Base-by-base conservation (phyloP, 2,329 filamentous ascomycete genomes). In the Fusarium keratoplasticum region DNA sequence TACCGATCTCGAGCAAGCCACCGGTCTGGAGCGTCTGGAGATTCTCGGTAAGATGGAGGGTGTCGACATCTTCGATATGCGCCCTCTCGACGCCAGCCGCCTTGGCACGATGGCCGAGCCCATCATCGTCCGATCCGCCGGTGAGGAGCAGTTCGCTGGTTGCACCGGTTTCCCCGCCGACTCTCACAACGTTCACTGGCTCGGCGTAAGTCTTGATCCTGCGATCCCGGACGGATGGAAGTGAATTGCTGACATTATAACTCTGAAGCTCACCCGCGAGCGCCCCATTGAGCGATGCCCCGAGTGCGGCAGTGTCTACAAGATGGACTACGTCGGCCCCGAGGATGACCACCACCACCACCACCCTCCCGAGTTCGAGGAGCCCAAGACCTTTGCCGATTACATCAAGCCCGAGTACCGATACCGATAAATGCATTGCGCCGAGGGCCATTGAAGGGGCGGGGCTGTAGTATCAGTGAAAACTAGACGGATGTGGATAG, bases 41-140 rank as follows among this genome's bases (percentile, higher is more conserved):
- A 96, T 99, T 82, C 89, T 99, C 84, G 96, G 96, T 87, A 99
- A 99, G 92, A 98, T 98, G 93, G 95, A 98, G 89, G 95, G 96
- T 77, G 88, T 98, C 80, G 96, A 99, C 83, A 89, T 98, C 83
- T 99, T 99, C 88, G 95, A 99, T 87, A 98, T 98, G 96, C 93
- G 91, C 86, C 96, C 96, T 74, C 91, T 99, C 80, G 96, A 98
- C 84, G 89, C 96, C 75, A 96, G 93, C 84, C 92, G 96, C 82
- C 90, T 90, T 85, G 96, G 96, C 94, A 98, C 96, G 70, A 84
- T 98, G 81, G 90, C 97, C 76, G 88, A 98, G 87, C 96, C 96
- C 79, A 97, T 99, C 83, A 82, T 93, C 66, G 95, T 99, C 84
- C 93, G 93, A 86, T 95, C 95, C 76, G 95, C 93, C 78, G 96